These are phyloP conservation scores for Lagenaria siceraria DNA, from an alignment of 306 rosid genomes.

Conservation along the genomic window DNA sequence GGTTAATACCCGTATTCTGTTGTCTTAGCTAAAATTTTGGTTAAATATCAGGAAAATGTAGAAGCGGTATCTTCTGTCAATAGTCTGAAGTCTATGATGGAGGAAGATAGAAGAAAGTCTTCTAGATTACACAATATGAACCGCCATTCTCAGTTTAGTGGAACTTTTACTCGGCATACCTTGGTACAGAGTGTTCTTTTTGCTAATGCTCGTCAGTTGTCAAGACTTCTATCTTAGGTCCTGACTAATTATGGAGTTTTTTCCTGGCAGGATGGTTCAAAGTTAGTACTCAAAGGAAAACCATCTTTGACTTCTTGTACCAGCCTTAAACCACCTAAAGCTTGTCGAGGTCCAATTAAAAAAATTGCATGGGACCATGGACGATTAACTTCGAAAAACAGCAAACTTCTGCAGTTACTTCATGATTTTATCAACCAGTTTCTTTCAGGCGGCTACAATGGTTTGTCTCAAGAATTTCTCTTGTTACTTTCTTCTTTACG, in stretches of 20 bases:
- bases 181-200: constrained; percentile 40
- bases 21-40: constrained; percentile 3
- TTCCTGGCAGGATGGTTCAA: constrained; percentile 77
- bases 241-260: constrained; percentile 14
- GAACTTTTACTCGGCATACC: constrained; percentile 65
- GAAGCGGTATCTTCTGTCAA: constrained; percentile 35
- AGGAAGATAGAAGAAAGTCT: constrained; percentile 51
- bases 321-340: constrained; percentile 41
- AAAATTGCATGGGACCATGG: constrained; percentile 85
- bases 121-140: constrained; percentile 28
- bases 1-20: not conserved
- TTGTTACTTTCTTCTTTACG: not conserved
- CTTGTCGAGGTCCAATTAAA: constrained; percentile 48
- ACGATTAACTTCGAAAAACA: constrained; percentile 49
- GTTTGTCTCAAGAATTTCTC: constrained; percentile 23
- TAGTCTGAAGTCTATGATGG: constrained; percentile 65
- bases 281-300: constrained; percentile 68
- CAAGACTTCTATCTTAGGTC: constrained; percentile 7
- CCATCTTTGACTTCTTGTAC: constrained; percentile 45
- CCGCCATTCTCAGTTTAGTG: constrained; percentile 73
- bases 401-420: constrained; percentile 59
- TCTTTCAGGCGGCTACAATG: constrained; percentile 69
- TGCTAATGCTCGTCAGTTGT: not conserved
- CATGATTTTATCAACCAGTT: constrained; percentile 67
- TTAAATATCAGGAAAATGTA: constrained; percentile 34